phyloP scores from a whole-genome alignment of 1,139 yeast genomes.

The Candida sp. region DNA sequence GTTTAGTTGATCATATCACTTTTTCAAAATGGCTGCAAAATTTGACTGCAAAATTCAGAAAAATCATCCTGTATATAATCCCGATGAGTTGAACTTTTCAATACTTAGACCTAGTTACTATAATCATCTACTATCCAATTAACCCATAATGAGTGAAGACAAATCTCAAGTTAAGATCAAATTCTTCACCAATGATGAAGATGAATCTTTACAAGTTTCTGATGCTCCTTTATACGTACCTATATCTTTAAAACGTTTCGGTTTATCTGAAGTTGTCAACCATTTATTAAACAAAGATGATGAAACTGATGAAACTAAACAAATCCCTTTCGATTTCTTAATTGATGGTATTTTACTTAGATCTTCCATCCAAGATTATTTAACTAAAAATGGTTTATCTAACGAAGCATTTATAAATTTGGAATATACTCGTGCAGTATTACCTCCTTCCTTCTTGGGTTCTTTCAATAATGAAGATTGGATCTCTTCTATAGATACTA shows the following conservation, averaged over 20 bases:
- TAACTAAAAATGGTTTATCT: constrained; percentile 73
- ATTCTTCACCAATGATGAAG: constrained; percentile 84
- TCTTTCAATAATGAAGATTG: constrained; percentile 94
- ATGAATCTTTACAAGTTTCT: constrained; percentile 66
- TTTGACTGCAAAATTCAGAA: constrained; percentile 8
- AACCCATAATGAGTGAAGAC: constrained; percentile 20
- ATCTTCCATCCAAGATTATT: constrained; percentile 75
- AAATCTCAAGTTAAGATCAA: constrained; percentile 63
- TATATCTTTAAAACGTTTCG: constrained; percentile 78
- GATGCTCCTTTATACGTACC: constrained; percentile 90
- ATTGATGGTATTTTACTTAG: constrained; percentile 81
- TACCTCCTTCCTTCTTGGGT: constrained; percentile 90
- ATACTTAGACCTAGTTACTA: too few relatives aligned
- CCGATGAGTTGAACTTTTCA: constrained; percentile 5
- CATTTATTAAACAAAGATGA: constrained; percentile 57
- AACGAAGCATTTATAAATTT: constrained; percentile 75
- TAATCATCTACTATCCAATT: too few relatives aligned
- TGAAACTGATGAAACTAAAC: constrained; percentile 40
- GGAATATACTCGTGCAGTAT: constrained; percentile 88
- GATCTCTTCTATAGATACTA: constrained; percentile 75
- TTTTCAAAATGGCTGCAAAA: constrained; percentile 14
- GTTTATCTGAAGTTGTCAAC: constrained; percentile 92
- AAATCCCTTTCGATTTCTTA: constrained; percentile 90
- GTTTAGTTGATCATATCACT: too few relatives aligned
- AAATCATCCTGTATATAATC: neutral